These are phyloP conservation scores for Ceratobasidium sp. DNA, from an alignment of 1,284 basidiomycete genomes.

Conservation along the genomic window DNA sequence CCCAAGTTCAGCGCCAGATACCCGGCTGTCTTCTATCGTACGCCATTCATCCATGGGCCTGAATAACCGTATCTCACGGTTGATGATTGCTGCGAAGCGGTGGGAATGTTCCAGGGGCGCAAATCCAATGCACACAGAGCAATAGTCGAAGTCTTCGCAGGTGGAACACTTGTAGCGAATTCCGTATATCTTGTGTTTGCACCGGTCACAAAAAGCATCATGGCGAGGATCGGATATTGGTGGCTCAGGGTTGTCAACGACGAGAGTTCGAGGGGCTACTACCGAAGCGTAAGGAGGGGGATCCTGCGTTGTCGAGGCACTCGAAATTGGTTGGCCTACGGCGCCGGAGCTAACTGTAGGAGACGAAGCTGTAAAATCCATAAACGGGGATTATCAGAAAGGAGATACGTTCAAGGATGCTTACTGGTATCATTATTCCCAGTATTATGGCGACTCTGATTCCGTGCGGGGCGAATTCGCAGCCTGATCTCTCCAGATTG, in stretches of 20 bases:
- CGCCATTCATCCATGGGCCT: conserved; percentile 31
- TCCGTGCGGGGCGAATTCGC: conserved; percentile 11
- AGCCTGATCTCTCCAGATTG: conserved; percentile 23
- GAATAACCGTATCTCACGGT: background rate
- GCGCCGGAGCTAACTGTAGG: background rate
- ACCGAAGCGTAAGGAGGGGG: conserved; percentile 19
- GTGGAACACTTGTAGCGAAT: conserved; percentile 32
- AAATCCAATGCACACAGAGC: conserved; percentile 30
- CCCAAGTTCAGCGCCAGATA: background rate
- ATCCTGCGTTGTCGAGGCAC: background rate
- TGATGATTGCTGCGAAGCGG: conserved; percentile 25
- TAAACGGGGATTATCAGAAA: background rate
- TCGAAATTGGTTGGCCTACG: background rate
- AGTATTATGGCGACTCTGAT: conserved; percentile 8
- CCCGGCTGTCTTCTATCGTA: background rate
- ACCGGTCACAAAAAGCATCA: conserved; percentile 31
- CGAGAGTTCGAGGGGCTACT: background rate
- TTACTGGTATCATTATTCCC: background rate
- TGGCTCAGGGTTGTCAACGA: conserved; percentile 14
- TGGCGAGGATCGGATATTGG: conserved; percentile 5
- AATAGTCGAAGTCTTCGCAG: conserved; percentile 37
- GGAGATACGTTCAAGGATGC: background rate
- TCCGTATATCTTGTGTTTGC: conserved; percentile 24
- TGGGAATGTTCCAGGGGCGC: conserved; percentile 32
- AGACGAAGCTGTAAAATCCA: background rate